These are phyloP conservation scores for Rhizophora apiculata DNA, from an alignment of 345 rosid genomes.

Conservation along the genomic window DNA sequence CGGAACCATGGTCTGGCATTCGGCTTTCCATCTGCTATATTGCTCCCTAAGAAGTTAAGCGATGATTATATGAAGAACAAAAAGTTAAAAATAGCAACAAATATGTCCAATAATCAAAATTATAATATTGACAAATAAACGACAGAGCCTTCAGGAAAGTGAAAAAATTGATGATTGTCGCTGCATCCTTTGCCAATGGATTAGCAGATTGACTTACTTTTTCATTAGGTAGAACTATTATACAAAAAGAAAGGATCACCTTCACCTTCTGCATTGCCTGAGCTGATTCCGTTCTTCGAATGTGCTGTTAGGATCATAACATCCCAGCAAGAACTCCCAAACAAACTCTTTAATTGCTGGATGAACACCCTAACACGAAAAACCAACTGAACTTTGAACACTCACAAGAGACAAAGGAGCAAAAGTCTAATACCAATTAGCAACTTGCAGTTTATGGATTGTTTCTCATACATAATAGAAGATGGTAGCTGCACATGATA, in stretches of 20 bases:
- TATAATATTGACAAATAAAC: no score
- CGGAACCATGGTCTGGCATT: slow-evolving; percentile 79
- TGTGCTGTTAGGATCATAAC: slow-evolving; percentile 90
- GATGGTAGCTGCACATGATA: no score
- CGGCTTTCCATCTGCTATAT: slow-evolving; percentile 66
- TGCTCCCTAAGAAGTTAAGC: slow-evolving; percentile 55
- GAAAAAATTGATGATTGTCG: no score
- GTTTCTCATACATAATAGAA: no score
- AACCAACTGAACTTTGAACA: slow-evolving; percentile 21
- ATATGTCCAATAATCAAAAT: slow-evolving; percentile 1
- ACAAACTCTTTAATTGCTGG: slow-evolving; percentile 87
- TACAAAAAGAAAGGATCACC: slow-evolving; percentile 41
- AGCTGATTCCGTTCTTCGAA: slow-evolving; percentile 64
- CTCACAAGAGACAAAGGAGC: not conserved
- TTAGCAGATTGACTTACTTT: not conserved
- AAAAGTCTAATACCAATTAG: no score
- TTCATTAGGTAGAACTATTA: not conserved
- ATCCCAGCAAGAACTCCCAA: slow-evolving; percentile 95
- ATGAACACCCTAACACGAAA: slow-evolving; percentile 72
- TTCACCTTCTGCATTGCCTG: slow-evolving; percentile 72
- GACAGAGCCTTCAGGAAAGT: no score
- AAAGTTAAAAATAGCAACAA: slow-evolving; percentile 2
- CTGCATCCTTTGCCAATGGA: not conserved
- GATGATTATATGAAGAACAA: not conserved
- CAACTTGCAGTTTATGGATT: no score